These are phyloP conservation scores for Prinsepia uniflora DNA, from an alignment of 306 rosid genomes.

Conservation along the genomic window DNA sequence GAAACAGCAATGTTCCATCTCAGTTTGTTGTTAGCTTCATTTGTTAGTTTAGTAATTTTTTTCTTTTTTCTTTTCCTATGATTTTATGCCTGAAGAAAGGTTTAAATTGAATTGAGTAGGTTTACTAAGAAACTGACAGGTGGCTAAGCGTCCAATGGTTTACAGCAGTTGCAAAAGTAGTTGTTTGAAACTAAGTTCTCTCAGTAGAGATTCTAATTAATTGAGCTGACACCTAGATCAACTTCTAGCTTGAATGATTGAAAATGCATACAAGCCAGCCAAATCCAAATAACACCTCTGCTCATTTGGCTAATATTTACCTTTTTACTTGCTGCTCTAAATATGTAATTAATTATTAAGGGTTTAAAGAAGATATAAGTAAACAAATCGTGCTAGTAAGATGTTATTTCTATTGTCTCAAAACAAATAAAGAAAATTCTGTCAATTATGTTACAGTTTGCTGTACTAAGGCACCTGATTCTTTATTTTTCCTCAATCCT, in stretches of 20 bases:
- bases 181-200: neutral
- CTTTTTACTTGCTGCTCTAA: neutral
- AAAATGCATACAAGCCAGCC: neutral
- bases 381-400: neutral
- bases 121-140: neutral
- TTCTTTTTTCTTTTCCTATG: neutral
- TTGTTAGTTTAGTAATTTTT: neutral
- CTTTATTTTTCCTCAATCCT: neutral
- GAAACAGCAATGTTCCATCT: neutral
- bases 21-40: neutral
- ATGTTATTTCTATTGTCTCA: too few relatives aligned
- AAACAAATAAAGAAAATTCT: too few relatives aligned
- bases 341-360: neutral
- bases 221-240: neutral
- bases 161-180: neutral
- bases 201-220: neutral
- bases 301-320: neutral
- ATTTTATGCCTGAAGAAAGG: neutral
- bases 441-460: neutral
- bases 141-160: too few relatives aligned
- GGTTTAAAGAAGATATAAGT: neutral
- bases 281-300: neutral
- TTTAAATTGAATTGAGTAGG: too few relatives aligned
- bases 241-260: neutral
- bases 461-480: neutral